Conservation (phyloP, 2,329 filamentous ascomycete species). For the Penicillium capsulatum region DNA sequence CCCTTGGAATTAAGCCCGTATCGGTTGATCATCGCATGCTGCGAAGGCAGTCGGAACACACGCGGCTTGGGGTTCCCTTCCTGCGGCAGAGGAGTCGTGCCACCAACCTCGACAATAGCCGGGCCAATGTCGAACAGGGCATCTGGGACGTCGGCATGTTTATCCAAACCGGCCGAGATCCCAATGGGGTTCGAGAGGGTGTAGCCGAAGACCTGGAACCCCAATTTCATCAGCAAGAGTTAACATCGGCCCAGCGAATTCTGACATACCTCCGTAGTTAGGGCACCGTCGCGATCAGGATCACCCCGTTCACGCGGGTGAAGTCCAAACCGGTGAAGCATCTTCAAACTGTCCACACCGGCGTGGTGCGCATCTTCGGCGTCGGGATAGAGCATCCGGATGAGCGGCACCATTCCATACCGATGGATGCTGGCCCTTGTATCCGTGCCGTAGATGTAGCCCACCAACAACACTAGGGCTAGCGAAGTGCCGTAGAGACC, state of each 20-base stretch:
- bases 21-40: slow-evolving; percentile 88
- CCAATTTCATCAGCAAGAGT: not conserved
- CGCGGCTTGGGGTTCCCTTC: slow-evolving; percentile 81
- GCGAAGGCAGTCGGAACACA: slow-evolving; percentile 77
- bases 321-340: slow-evolving; percentile 67
- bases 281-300: slow-evolving; percentile 50
- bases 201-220: slow-evolving; percentile 66
- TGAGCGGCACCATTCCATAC: slow-evolving; percentile 55
- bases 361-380: slow-evolving; percentile 85
- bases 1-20: slow-evolving; percentile 93
- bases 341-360: slow-evolving; percentile 67
- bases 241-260: not conserved
- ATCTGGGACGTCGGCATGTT: slow-evolving; percentile 84
- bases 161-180: slow-evolving; percentile 93
- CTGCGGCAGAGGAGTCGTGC: slow-evolving; percentile 82
- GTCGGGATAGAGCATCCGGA: slow-evolving; percentile 43
- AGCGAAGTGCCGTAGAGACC: slow-evolving; percentile 49
- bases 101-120: slow-evolving; percentile 85
- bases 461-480: slow-evolving; percentile 45
- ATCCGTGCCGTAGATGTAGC: slow-evolving; percentile 69
- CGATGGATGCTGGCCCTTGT: slow-evolving; percentile 67
- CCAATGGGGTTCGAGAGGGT: slow-evolving; percentile 79
- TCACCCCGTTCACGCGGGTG: slow-evolving; percentile 77
- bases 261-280: slow-evolving; percentile 48
- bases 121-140: slow-evolving; percentile 79